Percentiles rank a stretch among this genome's conserved stretches.
Conservation (phyloP, 164 flowering plant genomes). For the Paratinospora sagittata region DNA sequence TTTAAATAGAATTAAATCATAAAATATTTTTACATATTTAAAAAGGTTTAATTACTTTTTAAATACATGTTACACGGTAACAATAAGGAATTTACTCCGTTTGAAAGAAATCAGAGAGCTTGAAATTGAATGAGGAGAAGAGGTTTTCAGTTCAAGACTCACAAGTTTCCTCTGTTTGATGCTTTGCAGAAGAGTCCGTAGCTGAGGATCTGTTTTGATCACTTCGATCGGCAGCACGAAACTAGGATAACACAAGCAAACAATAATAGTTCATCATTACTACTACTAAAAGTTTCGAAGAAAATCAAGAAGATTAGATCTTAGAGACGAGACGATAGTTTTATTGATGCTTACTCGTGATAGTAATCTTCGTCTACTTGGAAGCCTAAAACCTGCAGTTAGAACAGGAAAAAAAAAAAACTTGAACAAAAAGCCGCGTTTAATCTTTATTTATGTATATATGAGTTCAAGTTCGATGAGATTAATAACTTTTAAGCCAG, state of each 20-base stretch:
- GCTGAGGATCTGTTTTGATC: conserved; percentile 50
- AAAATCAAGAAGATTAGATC: no score
- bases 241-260: conserved; percentile 25
- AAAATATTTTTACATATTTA: no score
- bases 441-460: neutral
- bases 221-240: conserved; percentile 75
- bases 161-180: conserved; percentile 69
- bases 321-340: no score
- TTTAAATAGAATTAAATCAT: no score
- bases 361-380: conserved; percentile 23
- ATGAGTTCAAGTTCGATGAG: neutral
- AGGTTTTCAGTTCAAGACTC: conserved; percentile 4
- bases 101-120: neutral
- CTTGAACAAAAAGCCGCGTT: neutral
- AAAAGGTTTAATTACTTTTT: no score
- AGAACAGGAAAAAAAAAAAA: neutral
- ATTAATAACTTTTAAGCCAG: conserved; percentile 62
- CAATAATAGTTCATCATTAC: neutral
- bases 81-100: neutral
- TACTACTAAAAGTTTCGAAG: neutral
- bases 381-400: conserved; percentile 20
- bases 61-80: no score
- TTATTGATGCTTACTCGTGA: conserved; percentile 17
- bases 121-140: neutral
- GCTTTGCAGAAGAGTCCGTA: conserved; percentile 48